Conservation (phyloP, 192 early-diverging fungal species). For the Chytriomyces hyalinus region DNA sequence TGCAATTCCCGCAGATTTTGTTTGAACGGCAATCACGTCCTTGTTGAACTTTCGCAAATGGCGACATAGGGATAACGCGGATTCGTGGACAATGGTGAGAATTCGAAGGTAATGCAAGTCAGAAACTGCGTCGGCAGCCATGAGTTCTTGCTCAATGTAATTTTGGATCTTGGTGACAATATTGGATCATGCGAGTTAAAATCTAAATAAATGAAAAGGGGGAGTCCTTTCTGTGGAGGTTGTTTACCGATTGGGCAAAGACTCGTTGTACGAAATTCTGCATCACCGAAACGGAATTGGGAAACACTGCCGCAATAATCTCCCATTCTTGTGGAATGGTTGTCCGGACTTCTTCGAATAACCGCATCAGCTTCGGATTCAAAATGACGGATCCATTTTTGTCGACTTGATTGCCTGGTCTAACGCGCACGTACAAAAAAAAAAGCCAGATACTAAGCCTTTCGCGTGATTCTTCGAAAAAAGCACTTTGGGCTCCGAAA, state of each 20-base stretch:
- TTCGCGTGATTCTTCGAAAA: neutral
- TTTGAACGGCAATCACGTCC: slow-evolving; percentile 51
- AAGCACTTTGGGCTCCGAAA: neutral
- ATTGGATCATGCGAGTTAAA: neutral
- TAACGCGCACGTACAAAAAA: no score
- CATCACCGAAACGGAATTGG: slow-evolving; percentile 86
- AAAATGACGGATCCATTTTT: slow-evolving; percentile 49
- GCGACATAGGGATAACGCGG: slow-evolving; percentile 73
- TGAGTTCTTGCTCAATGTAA: slow-evolving; percentile 81
- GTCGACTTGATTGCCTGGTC: neutral
- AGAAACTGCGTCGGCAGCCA: slow-evolving; percentile 71
- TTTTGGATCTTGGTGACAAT: slow-evolving; percentile 74
- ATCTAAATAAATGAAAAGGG: neutral
- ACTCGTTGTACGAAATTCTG: slow-evolving; percentile 92
- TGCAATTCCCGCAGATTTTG: slow-evolving; percentile 60
- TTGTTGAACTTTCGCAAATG: slow-evolving; percentile 83
- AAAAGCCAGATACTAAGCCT: neutral
- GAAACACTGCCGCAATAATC: slow-evolving; percentile 92
- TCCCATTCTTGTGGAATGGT: slow-evolving; percentile 87
- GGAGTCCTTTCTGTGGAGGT: neutral
- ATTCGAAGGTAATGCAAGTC: slow-evolving; percentile 81
- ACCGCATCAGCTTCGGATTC: slow-evolving; percentile 44
- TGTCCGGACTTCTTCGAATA: slow-evolving; percentile 84
- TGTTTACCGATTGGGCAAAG: slow-evolving; percentile 89
- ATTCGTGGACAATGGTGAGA: slow-evolving; percentile 73